Evolutionary conservation across 2,329 filamentous ascomycete species (phyloP).

Genomic region (Fusarium heterosporum): DNA sequence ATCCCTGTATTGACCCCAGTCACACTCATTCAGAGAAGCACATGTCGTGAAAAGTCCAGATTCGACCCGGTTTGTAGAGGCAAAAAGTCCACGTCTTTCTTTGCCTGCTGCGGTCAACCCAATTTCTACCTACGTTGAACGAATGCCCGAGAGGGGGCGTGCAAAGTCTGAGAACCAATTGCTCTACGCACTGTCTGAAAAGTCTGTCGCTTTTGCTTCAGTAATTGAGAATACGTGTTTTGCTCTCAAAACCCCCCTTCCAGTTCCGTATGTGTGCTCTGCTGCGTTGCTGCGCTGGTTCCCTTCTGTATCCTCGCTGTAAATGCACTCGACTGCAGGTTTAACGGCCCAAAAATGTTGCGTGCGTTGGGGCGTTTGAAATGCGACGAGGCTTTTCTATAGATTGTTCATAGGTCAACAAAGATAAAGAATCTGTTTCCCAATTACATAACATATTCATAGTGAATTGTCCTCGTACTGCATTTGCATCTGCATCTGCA

Average conservation of each 20-base stretch:
- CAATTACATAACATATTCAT: neutral
- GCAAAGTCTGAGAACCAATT: slow-evolving; percentile 22
- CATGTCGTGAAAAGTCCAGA: slow-evolving; percentile 16
- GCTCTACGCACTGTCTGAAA: slow-evolving; percentile 25
- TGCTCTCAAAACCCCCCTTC: neutral
- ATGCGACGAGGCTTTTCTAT: slow-evolving; percentile 9
- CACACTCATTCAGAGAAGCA: slow-evolving; percentile 8
- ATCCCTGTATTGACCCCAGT: neutral
- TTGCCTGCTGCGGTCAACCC: slow-evolving; percentile 2
- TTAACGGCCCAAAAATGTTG: neutral
- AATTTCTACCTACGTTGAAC: neutral
- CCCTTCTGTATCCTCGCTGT: slow-evolving; percentile 15
- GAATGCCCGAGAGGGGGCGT: slow-evolving; percentile 16
- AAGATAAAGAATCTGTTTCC: slow-evolving; percentile 11
- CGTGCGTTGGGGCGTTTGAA: slow-evolving; percentile 12
- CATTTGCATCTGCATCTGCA: slow-evolving; percentile 28
- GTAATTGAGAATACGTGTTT: slow-evolving; percentile 38
- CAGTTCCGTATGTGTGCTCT: neutral
- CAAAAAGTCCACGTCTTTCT: slow-evolving; percentile 29
- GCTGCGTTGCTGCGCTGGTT: slow-evolving; percentile 34
- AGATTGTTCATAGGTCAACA: slow-evolving; percentile 1
- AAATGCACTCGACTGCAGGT: slow-evolving; percentile 32
- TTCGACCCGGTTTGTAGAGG: slow-evolving; percentile 8
- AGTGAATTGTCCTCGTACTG: slow-evolving; percentile 30
- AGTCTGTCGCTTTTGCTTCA: slow-evolving; percentile 6